Evolutionary conservation across 106 monocot species (phyloP).

Genomic region (Alisma plantagoaquatica): DNA sequence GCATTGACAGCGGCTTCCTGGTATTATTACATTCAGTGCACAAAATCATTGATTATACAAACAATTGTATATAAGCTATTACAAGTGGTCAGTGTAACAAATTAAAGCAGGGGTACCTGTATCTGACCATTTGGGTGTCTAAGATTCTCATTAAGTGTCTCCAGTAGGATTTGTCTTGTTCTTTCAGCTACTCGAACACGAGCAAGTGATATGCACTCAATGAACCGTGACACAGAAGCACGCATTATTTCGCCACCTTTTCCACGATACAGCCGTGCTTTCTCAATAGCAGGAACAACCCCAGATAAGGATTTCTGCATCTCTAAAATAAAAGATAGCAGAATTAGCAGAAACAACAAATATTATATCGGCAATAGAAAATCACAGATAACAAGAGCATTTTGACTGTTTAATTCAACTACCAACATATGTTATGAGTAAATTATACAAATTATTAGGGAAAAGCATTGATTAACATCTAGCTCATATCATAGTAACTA

Average conservation of each 20-base stretch:
- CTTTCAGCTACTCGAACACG: conserved; percentile 45
- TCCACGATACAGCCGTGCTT: conserved; percentile 95
- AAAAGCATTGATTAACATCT: no score
- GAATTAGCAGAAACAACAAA: background rate
- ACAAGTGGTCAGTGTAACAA: no score
- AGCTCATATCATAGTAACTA: no score
- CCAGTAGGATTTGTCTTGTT: conserved; percentile 52
- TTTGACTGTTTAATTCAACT: no score
- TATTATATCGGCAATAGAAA: no score
- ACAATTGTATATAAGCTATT: no score
- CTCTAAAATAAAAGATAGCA: conserved; percentile 27
- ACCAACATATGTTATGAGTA: no score
- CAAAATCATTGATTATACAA: no score
- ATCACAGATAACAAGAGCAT: no score
- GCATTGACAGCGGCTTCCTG: conserved; percentile 61
- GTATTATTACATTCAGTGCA: no score
- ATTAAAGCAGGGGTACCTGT: conserved; percentile 78
- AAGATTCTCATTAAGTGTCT: conserved; percentile 89
- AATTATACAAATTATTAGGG: no score
- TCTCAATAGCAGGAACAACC: conserved; percentile 90
- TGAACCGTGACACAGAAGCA: conserved; percentile 73
- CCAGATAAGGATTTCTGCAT: conserved; percentile 64
- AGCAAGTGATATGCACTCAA: conserved; percentile 75
- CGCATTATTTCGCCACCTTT: conserved; percentile 99
- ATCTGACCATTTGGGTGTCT: conserved; percentile 94